Evolutionary conservation across 139 green algal genomes (phyloP), one percentile per base, ranked within the genome.

Genomic region (Chlorella vulgaris): DNA sequence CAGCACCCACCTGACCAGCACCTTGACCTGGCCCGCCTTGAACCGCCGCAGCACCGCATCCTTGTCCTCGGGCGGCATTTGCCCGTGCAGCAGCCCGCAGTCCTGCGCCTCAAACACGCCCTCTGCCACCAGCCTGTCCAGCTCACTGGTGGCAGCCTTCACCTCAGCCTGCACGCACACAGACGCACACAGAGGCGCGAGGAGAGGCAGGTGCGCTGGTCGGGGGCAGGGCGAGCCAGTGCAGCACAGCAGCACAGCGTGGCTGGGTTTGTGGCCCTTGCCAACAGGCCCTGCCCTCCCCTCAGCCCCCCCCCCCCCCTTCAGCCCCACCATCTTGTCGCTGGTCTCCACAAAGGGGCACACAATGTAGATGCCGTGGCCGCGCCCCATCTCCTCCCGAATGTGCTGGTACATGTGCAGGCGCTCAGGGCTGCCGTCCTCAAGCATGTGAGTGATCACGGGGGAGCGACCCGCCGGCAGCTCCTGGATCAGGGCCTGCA

Each of bases 61-160:
- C 75, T 93, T 93, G 35, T 97, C 89, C 42, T 65, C 75, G 0
- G 58, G 69, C 5, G 82, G 35, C 90, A 98, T 94, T 19, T 89
- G 88, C 7, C 93, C 93, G 51, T 93, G 88, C 47, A 93, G 86
- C 86, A 99, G 88, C 36, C 91, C 91, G 71, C 69, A 82, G 66
- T 81, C 42, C 0, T 50, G 28, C 53, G 18, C 84, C 66, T 90
- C 77, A 83, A 95, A 84, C 28, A 83, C 70, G 24, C 85, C 85
- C 36, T 82, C 68, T 15, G 69, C 69, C 29, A 82, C 29, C 69
- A 96, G 80, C 15, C 75, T 51, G 50, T 84, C 55, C 67, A 85
- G 77, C 47, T 81, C 80, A 21, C 43, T 33, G 13, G 42, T 74
- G 33, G 73, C 77, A 22, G 74, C 85, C 67, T 88, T 91, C 4